These are phyloP conservation scores for Aphanoascus verrucosus DNA, from an alignment of 2,329 filamentous ascomycete genomes.

Conservation along the genomic window DNA sequence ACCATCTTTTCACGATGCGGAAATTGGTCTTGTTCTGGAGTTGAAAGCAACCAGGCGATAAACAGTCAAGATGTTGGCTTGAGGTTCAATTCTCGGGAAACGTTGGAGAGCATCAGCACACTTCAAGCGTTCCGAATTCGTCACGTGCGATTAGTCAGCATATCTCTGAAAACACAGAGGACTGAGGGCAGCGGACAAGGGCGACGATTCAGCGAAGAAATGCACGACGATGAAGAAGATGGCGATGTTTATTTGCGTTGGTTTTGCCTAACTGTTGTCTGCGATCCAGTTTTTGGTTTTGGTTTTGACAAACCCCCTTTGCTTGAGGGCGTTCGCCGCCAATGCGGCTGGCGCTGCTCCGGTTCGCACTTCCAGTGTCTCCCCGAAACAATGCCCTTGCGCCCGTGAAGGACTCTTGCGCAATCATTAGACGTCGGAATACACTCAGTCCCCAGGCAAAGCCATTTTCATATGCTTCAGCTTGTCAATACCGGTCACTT, in stretches of 20 bases:
- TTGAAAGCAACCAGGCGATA: constrained; percentile 20
- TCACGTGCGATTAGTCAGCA: too few relatives aligned
- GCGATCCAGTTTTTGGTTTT: background rate
- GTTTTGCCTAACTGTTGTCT: too few relatives aligned
- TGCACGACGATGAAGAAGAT: constrained; percentile 22
- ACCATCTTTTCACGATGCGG: constrained; percentile 26
- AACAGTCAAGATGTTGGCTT: constrained; percentile 25
- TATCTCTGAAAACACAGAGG: too few relatives aligned
- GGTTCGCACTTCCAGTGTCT: constrained; percentile 1
- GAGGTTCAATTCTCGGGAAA: constrained; percentile 12
- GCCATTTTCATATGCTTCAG: background rate
- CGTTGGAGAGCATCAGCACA: constrained; percentile 11
- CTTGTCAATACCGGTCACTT: background rate
- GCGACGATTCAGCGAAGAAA: constrained; percentile 12
- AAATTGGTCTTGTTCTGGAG: background rate
- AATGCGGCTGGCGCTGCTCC: constrained; percentile 12
- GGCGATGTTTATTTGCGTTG: background rate
- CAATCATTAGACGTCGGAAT: background rate
- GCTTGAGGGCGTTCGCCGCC: constrained; percentile 9
- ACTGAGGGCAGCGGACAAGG: too few relatives aligned
- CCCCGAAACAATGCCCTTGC: background rate
- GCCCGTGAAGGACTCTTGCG: background rate
- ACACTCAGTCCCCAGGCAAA: background rate
- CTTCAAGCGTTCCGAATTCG: too few relatives aligned
- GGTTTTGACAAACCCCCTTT: background rate